Percentiles rank a stretch among this genome's conserved stretches.
Evolutionary conservation across 352 stramenopile species (phyloP).

Genomic region (Pythium biforme): DNA sequence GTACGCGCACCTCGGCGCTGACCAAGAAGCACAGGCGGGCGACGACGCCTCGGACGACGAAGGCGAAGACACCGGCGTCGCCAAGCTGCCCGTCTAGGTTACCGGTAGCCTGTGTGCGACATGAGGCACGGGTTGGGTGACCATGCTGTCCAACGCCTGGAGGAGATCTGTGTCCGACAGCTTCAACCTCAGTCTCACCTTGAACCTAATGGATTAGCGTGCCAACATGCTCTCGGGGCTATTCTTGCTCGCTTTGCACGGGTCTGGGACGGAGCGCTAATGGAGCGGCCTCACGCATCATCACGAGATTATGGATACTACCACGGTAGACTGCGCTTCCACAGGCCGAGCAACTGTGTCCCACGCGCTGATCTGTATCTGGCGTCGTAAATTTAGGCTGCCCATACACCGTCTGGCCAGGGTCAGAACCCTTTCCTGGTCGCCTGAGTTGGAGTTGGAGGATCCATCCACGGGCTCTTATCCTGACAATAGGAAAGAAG

Average conservation of each 20-base stretch:
- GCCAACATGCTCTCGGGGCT: neutral
- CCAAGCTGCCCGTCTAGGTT: constrained; percentile 34
- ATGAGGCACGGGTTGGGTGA: neutral
- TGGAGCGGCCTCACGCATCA: neutral
- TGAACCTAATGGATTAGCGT: neutral
- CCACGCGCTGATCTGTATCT: neutral
- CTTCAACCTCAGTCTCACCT: neutral
- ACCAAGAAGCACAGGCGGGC: constrained; percentile 22
- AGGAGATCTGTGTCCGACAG: neutral
- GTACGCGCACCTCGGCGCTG: constrained; percentile 29
- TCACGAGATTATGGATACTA: neutral
- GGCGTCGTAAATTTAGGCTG: neutral
- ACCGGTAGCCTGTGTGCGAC: neutral
- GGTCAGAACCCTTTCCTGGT: neutral
- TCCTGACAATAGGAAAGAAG: neutral
- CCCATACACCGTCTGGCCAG: neutral
- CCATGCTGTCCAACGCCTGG: neutral
- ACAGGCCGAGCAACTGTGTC: neutral
- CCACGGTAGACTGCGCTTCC: neutral
- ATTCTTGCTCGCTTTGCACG: neutral
- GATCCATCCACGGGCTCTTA: neutral
- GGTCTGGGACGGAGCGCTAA: neutral
- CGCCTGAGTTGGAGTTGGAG: neutral
- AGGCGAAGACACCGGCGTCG: constrained; percentile 24
- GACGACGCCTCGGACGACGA: constrained; percentile 39